Evolutionary conservation across 140 eudicot genomes (phyloP).

Genomic region (Flaveria floridana): DNA sequence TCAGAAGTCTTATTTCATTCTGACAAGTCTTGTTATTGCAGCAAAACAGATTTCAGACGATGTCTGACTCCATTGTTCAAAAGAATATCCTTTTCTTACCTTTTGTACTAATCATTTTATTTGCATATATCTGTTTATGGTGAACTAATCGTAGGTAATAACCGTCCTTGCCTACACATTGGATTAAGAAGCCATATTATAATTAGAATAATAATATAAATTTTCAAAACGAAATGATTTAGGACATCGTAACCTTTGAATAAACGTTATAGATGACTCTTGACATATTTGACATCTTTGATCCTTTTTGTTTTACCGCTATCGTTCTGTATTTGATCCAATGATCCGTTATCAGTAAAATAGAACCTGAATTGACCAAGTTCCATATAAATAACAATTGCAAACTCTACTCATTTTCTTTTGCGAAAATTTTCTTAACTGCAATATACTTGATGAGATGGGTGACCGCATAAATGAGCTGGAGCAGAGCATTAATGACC

Average conservation of each 20-base stretch:
- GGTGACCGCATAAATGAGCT: constrained; percentile 91
- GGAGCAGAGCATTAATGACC: constrained; percentile 96
- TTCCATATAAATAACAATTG: too few relatives aligned
- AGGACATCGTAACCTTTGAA: not conserved
- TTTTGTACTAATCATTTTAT: constrained; percentile 1
- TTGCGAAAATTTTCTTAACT: constrained; percentile 44
- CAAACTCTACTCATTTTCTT: not conserved
- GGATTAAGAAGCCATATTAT: not conserved
- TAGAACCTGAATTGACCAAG: not conserved
- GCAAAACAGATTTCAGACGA: constrained; percentile 93
- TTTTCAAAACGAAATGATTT: not conserved
- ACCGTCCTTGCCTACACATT: not conserved
- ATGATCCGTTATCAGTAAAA: not conserved
- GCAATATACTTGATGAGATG: constrained; percentile 82
- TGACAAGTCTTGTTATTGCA: constrained; percentile 38
- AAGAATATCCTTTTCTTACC: constrained; percentile 78
- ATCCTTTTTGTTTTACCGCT: not conserved
- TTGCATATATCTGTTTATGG: not conserved
- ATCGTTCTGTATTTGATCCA: not conserved
- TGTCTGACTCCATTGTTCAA: constrained; percentile 85
- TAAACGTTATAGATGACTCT: not conserved
- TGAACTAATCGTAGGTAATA: not conserved
- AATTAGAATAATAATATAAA: not conserved
- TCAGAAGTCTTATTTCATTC: not conserved
- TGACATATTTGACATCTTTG: not conserved